Evolutionary conservation across 2,329 filamentous ascomycete species (phyloP), one percentile per base, ranked within the genome.

Genomic region (Fusarium staphyleae): DNA sequence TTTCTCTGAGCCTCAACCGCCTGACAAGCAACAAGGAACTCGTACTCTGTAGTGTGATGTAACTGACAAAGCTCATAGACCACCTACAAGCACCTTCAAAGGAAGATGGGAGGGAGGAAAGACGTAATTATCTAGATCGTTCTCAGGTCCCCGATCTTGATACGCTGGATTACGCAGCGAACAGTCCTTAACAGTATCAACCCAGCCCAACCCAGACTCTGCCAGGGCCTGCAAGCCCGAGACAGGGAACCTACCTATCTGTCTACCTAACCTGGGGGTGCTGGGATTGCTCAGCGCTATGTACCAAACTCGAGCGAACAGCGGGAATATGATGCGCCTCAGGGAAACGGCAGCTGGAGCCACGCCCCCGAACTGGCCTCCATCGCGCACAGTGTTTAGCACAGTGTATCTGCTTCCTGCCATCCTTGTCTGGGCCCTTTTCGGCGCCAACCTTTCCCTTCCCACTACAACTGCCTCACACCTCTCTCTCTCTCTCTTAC

Each of bases 401-500:
- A 62, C 59, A 10, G 51, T 62, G 35, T 37, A 1, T 13, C 28
- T 34, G 39, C 46, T 26, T 44, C 35, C 39, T 36, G 34, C 46
- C 41, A 55, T 60, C 55, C 57, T 62, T 62, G 32, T 40, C 47
- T 59, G 58, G 59, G 55, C 39, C 52, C 47, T 52, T 47, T 62
- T 62, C 51, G 59, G 59, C 51, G 56, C 59, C 54, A 59, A 58
- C 59, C 59, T 62, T 57, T 51, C 59, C 57, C 35, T 41, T 55
- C 56, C 58, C 43, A 55, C 57, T 60, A 35, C 57, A 54, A 62
- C 55, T 57, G 53, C 62, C 54, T 48, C 42, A 37, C 42, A 37
- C 50, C 22, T 60, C 57, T 57, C 57, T 63, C 62, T 52, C 61
- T 69, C 62, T 60, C 60, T 52, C 57, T 52, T 65, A 52, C 48